These are phyloP conservation scores for Helotiales sp. DNA, from an alignment of 2,329 filamentous ascomycete genomes.

Conservation along the genomic window DNA sequence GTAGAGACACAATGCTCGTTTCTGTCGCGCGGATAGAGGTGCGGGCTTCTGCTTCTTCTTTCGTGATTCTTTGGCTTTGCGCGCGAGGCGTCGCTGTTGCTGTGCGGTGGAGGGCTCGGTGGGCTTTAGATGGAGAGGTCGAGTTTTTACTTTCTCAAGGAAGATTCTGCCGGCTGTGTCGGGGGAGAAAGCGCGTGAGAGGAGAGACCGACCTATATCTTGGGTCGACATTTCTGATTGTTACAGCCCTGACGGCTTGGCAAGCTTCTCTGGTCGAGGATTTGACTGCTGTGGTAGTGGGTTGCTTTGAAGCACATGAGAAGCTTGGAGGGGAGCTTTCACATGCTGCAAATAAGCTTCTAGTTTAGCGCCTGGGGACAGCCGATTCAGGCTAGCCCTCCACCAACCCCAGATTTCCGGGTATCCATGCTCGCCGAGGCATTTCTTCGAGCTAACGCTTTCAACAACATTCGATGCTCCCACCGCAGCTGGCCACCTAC, in stretches of 20 bases:
- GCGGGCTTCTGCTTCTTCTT: slow-evolving; percentile 57
- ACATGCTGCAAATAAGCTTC: slow-evolving; percentile 27
- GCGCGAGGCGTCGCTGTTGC: slow-evolving; percentile 42
- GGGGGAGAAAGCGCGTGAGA: slow-evolving; percentile 79
- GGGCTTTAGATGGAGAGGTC: slow-evolving; percentile 78
- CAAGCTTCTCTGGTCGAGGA: not conserved
- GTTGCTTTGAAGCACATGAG: too few relatives aligned
- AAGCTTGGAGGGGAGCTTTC: slow-evolving; percentile 19
- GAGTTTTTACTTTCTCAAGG: slow-evolving; percentile 81
- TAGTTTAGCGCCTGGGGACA: not conserved
- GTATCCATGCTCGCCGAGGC: not conserved
- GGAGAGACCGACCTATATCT: slow-evolving; percentile 63
- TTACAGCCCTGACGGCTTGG: not conserved
- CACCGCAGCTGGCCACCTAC: not conserved
- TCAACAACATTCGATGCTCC: slow-evolving; percentile 17
- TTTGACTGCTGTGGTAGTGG: not conserved
- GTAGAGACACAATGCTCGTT: slow-evolving; percentile 74
- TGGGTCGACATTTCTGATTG: slow-evolving; percentile 31
- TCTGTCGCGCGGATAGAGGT: slow-evolving; percentile 80
- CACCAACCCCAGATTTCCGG: slow-evolving; percentile 23
- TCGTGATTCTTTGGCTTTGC: slow-evolving; percentile 45
- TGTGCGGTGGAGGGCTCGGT: slow-evolving; percentile 62
- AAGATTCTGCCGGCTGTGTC: slow-evolving; percentile 74
- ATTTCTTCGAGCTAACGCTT: slow-evolving; percentile 4
- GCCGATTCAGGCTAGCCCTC: slow-evolving; percentile 6